Conservation (phyloP, 192 early-diverging fungal species). For the Oehlia diaphana region DNA sequence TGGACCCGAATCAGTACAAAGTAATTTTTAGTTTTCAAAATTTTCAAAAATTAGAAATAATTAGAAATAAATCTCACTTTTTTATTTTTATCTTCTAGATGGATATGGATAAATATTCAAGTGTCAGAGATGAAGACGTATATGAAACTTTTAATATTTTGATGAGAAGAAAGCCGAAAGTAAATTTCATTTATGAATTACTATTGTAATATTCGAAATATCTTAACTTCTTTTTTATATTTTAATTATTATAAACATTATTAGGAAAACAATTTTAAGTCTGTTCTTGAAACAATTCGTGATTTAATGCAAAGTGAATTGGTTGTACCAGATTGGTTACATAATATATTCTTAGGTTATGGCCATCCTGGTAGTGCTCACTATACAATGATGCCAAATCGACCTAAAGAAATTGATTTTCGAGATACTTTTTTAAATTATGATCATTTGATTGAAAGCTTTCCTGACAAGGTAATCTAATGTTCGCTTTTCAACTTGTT, state of each 20-base stretch:
- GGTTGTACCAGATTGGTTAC: constrained; percentile 90
- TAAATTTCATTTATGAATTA: background rate
- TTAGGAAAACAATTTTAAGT: constrained; percentile 93
- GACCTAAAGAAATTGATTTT: constrained; percentile 68
- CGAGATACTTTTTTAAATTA: constrained; percentile 87
- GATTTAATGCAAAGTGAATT: constrained; percentile 82
- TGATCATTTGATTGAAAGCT: constrained; percentile 71
- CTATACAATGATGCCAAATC: constrained; percentile 62
- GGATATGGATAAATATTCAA: constrained; percentile 53
- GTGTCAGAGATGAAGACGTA: constrained; percentile 60
- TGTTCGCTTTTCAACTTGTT: background rate
- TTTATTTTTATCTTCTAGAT: constrained; percentile 20
- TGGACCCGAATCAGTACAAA: constrained; percentile 90
- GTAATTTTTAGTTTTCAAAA: constrained; percentile 4
- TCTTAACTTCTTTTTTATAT: too few species aligned
- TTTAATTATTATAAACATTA: background rate
- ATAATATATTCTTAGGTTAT: constrained; percentile 91
- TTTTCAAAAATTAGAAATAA: background rate
- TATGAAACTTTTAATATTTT: constrained; percentile 87
- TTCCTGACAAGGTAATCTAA: constrained; percentile 55
- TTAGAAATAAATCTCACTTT: background rate
- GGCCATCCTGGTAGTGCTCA: constrained; percentile 83
- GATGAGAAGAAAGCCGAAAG: constrained; percentile 74
- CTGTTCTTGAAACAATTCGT: constrained; percentile 87
- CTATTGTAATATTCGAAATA: background rate